Evolutionary conservation across 2,329 filamentous ascomycete genomes (phyloP).

Genomic region (Alternaria arbusti): DNA sequence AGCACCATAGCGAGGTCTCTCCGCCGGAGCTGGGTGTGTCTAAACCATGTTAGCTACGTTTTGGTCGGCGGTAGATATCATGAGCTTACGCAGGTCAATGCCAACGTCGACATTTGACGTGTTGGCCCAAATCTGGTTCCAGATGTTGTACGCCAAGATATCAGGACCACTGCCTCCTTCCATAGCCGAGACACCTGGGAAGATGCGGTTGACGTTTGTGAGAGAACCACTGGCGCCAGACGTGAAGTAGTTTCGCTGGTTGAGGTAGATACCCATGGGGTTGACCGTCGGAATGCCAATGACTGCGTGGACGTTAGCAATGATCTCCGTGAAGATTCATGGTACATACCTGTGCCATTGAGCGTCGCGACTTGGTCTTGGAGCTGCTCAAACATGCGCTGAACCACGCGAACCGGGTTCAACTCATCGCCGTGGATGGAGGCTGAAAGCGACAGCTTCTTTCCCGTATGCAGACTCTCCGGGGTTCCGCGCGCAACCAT

Average conservation of each 20-base stretch:
- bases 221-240: slow-evolving; percentile 34
- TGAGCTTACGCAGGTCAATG: slow-evolving; percentile 42
- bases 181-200: slow-evolving; percentile 34
- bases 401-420: slow-evolving; percentile 47
- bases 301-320: slow-evolving; percentile 27
- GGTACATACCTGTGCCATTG: slow-evolving; percentile 44
- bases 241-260: slow-evolving; percentile 50
- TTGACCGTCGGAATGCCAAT: slow-evolving; percentile 51
- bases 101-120: slow-evolving; percentile 48
- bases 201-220: slow-evolving; percentile 47
- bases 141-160: slow-evolving; percentile 45
- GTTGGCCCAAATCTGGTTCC: slow-evolving; percentile 49
- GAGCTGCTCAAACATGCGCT: slow-evolving; percentile 44
- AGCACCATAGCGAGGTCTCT: slow-evolving; percentile 49
- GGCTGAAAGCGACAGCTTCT: slow-evolving; percentile 47
- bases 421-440: slow-evolving; percentile 51
- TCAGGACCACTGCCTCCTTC: slow-evolving; percentile 36
- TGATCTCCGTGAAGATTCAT: not conserved
- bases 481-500: slow-evolving; percentile 48
- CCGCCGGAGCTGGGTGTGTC: slow-evolving; percentile 48
- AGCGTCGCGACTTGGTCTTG: slow-evolving; percentile 37
- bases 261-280: slow-evolving; percentile 49
- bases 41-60: not conserved
- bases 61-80: fast-evolving
- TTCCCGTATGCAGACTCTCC: slow-evolving; percentile 44